Conservation (phyloP, 176 grass and related monocot genomes). For the Chrysopogon serrulatus region DNA sequence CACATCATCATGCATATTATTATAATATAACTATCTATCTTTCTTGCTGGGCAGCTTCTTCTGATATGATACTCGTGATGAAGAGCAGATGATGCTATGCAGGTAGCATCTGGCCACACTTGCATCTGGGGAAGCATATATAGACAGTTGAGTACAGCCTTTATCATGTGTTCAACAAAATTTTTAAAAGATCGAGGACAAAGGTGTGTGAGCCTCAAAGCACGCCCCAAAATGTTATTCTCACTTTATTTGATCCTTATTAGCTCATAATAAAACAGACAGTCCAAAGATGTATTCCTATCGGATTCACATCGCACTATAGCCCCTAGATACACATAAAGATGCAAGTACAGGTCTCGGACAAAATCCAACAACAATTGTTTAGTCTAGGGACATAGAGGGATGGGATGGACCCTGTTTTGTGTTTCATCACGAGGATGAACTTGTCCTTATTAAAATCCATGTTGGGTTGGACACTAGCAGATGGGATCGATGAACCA, state of each 20-base stretch:
- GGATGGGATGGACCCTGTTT: too few relatives aligned
- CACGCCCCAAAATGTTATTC: neutral
- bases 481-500: too few relatives aligned
- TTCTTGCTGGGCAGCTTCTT: neutral
- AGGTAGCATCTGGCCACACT: neutral
- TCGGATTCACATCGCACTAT: neutral
- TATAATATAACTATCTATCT: neutral
- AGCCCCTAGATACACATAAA: neutral
- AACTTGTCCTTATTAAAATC: too few relatives aligned
- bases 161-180: neutral
- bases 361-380: neutral
- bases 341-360: neutral
- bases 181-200: neutral
- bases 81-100: neutral
- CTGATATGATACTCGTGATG: neutral
- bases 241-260: neutral
- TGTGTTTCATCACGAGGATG: too few relatives aligned
- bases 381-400: neutral
- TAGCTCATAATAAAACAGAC: neutral
- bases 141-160: neutral
- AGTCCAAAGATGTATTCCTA: neutral
- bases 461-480: too few relatives aligned
- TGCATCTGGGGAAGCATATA: neutral
- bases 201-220: neutral
- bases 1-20: neutral